Conservation (phyloP, 2,329 filamentous ascomycete species). For the Fusarium staphyleae region DNA sequence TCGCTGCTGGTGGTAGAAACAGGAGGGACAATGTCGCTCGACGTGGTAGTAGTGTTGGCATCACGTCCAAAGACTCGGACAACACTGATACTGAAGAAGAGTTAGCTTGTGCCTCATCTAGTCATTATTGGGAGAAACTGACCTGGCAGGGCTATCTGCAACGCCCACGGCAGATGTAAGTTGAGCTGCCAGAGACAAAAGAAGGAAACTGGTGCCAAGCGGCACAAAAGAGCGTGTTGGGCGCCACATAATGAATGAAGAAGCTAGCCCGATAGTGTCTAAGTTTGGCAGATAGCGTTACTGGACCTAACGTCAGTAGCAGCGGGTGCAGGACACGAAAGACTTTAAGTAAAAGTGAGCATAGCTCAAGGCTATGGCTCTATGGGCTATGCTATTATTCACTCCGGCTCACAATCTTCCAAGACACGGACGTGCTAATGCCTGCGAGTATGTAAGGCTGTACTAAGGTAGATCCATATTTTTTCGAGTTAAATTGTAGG, state of each 20-base stretch:
- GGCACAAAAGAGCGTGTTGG: slow-evolving; percentile 12
- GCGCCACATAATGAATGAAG: slow-evolving; percentile 25
- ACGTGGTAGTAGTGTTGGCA: neutral
- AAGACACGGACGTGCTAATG: no score
- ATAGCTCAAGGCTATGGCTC: no score
- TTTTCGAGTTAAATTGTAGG: no score
- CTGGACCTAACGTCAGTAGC: no score
- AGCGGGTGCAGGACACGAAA: neutral
- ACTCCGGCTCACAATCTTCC: neutral
- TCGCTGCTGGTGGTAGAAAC: neutral
- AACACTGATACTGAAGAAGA: neutral
- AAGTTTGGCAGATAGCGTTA: slow-evolving; percentile 6
- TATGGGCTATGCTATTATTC: neutral
- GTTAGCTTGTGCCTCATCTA: neutral
- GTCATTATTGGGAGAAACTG: neutral
- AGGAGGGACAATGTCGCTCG: neutral
- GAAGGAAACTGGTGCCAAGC: slow-evolving; percentile 14
- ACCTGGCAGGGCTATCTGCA: slow-evolving; percentile 11
- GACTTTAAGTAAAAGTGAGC: slow-evolving; percentile 19
- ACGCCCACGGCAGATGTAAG: slow-evolving; percentile 11
- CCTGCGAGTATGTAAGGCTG: no score
- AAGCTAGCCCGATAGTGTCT: slow-evolving; percentile 8
- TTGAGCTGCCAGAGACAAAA: slow-evolving; percentile 13
- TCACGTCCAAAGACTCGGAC: neutral
- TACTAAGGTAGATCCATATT: no score